Evolutionary conservation across 228 moss, liverwort and hornwort genomes (phyloP).

Genomic region (Sphagnum fallax): DNA sequence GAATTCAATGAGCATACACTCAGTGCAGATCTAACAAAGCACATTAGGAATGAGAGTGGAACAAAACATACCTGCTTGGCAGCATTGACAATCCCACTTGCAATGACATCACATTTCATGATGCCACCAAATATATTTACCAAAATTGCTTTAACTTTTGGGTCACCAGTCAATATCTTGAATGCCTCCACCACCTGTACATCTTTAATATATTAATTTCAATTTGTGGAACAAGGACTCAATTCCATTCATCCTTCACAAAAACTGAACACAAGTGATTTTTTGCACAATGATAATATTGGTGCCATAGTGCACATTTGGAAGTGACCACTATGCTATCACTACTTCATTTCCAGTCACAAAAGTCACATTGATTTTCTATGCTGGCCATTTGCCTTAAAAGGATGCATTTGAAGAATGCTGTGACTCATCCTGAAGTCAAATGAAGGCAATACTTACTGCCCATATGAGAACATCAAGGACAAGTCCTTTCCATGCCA

Average conservation of each 20-base stretch:
- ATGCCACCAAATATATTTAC: constrained; percentile 99
- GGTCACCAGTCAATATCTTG: constrained; percentile 84
- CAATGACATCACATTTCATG: constrained; percentile 99
- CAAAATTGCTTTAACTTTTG: constrained; percentile 85
- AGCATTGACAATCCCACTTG: constrained; percentile 83
- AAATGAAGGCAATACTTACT: too few relatives aligned
- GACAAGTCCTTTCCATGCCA: too few relatives aligned
- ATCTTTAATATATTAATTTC: neutral
- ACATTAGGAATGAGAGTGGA: neutral
- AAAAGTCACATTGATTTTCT: too few relatives aligned
- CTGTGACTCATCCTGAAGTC: too few relatives aligned
- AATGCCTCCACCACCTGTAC: constrained; percentile 93
- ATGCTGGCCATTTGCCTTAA: too few relatives aligned
- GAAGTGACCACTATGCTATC: neutral
- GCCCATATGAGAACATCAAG: too few relatives aligned
- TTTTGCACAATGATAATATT: too few relatives aligned
- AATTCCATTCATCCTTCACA: neutral
- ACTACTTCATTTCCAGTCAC: neutral
- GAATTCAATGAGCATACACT: neutral
- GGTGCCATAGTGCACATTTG: too few relatives aligned
- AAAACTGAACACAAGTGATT: too few relatives aligned
- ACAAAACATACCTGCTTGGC: constrained; percentile 64
- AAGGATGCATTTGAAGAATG: too few relatives aligned
- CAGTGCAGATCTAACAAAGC: neutral
- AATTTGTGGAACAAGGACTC: neutral